Conservation (phyloP, 352 stramenopile species). For the Pythium monospermum region DNA sequence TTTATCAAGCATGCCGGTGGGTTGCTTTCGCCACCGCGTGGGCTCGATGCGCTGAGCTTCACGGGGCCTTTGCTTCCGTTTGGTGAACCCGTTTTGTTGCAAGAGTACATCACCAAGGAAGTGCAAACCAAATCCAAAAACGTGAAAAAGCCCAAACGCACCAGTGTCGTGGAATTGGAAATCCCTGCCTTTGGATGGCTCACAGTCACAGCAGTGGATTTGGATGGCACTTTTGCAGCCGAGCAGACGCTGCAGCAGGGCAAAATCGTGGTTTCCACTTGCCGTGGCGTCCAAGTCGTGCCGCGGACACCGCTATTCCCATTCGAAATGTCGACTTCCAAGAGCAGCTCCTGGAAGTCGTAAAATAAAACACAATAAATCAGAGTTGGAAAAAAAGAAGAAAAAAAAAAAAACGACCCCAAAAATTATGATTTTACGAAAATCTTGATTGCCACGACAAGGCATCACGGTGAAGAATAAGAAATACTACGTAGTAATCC, state of each 20-base stretch:
- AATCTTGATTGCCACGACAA: too few relatives aligned
- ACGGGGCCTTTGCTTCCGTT: constrained; percentile 53
- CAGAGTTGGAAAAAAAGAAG: too few relatives aligned
- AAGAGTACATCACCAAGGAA: constrained; percentile 63
- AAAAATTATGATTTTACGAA: too few relatives aligned
- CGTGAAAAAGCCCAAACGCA: constrained; percentile 72
- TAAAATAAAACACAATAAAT: too few relatives aligned
- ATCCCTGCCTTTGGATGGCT: constrained; percentile 80
- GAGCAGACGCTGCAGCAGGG: constrained; percentile 55
- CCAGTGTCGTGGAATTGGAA: constrained; percentile 71
- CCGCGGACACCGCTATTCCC: constrained; percentile 67
- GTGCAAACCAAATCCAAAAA: constrained; percentile 67
- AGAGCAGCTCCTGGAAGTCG: constrained; percentile 71
- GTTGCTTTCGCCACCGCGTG: constrained; percentile 68
- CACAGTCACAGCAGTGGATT: constrained; percentile 66
- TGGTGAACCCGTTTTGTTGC: constrained; percentile 54
- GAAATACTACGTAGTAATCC: too few relatives aligned
- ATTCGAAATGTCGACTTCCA: constrained; percentile 75
- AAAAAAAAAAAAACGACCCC: too few relatives aligned
- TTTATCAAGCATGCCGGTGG: constrained; percentile 78
- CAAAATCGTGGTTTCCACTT: constrained; percentile 63
- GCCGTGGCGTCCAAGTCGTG: constrained; percentile 48
- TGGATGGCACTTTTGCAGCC: constrained; percentile 66
- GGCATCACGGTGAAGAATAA: too few relatives aligned
- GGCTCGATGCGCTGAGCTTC: constrained; percentile 73